Evolutionary conservation across 495 filamentous ascomycete species (phyloP), one percentile per base, ranked within the genome.

Genomic region (Xylaria nigripes): DNA sequence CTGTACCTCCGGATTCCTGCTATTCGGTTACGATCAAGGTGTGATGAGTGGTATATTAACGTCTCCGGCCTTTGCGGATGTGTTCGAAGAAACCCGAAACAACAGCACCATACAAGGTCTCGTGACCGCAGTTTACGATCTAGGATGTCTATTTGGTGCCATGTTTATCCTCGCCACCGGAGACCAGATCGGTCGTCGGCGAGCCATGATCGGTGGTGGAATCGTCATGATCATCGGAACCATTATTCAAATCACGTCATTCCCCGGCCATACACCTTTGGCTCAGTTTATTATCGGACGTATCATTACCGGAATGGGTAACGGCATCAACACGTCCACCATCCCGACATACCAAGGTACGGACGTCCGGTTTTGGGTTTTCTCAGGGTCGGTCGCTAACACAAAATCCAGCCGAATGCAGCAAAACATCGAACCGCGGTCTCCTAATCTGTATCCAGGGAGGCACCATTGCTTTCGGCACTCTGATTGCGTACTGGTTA

Each of bases 391-490:
- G 27, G 7, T 6, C 22, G 12, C 27, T 36, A 42, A 41, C 24
- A 44, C 7, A 10, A 36, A 18, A 8, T 16, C 32, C 40, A 70
- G 69, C 69, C 34, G 84, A 87, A 64, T 86, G 85, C 68, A 84
- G 81, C 23, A 82, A 83, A 55, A 83, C 86, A 0, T 82, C 78
- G 60, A 91, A 91, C 66, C 80, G 88, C 59, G 89, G 88, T 52
- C 80, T 90, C 4, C 70, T 90, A 45, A 90, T 94, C 64, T 91
- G 87, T 70, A 89, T 92, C 50, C 86, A 91, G 62, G 89, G 89
- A 58, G 83, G 81, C 59, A 75, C 82, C 55, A 89, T 91, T 56
- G 87, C 87, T 40, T 87, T 91, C 50, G 88, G 88, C 43, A 84
- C 80, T 8, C 69, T 89, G 40, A 82, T 90, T 24, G 86, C 86